Evolutionary conservation across 2,329 filamentous ascomycete species (phyloP), one percentile per base, ranked within the genome.

Genomic region (Cercospora brassicicola): DNA sequence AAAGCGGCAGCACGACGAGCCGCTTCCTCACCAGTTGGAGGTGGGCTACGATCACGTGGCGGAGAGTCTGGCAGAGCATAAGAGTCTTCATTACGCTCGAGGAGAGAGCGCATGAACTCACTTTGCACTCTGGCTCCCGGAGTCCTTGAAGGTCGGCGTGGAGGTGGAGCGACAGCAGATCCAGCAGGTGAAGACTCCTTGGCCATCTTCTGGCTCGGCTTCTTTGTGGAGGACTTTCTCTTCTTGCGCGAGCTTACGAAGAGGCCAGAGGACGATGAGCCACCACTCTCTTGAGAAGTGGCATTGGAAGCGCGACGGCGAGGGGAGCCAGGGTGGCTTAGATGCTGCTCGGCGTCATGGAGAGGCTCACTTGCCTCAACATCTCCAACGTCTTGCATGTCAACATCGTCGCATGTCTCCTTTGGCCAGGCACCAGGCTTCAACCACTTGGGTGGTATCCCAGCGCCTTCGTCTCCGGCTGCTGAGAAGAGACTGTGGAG

Each of bases 201-300:
- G 39, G 13, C n/a, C 42, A 10, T 13, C 31, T 13, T 18, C 23
- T 39, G 23, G 30, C 10, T 33, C n/a, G 28, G 30, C n/a, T 31
- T 20, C 48, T 9, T 56, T 18, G 31, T 59, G 62, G 10, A 31
- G 4, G 51, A 13, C 18, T 48, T 30, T 7, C 9, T 51, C 59
- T 36, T 59, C 39, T 51, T 62, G 59, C 33, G 28, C 9, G 36
- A 33, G 31, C 15, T 30, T 3, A 64, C 62, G 51, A 64, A 64
- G 33, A 64, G 62, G 26, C 39, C 36, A n/a, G 53, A 53, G 7
- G 51, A 57, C 1, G 51, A 57, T 6, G 61, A 64, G 30, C 9
- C 7, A 15, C 23, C 18, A 28, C 11, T 33, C 18, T 45, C 45
- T 8, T 51, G 33, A 23, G 60, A 33, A 10, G 36, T 20, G 42